Conservation (phyloP, 805 yeast genomes). For the Candida awuae region DNA sequence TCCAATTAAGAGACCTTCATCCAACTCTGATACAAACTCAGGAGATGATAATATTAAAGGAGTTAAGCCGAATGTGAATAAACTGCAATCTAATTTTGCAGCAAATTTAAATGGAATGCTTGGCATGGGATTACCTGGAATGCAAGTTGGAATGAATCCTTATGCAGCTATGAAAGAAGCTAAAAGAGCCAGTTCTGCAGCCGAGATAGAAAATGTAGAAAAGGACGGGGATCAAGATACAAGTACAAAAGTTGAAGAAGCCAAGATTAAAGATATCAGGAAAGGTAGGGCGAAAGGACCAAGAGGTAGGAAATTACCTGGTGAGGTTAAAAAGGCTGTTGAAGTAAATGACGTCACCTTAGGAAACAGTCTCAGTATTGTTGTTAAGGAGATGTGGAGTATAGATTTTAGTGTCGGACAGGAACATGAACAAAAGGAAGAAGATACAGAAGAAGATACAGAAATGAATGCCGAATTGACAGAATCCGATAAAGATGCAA, state of each 20-base stretch:
- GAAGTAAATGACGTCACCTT: constrained; percentile 29
- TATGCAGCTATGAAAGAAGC: constrained; percentile 11
- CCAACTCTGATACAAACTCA: background rate
- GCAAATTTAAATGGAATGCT: constrained; percentile 53
- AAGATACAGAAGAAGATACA: background rate
- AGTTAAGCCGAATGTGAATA: constrained; percentile 9
- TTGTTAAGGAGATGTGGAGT: constrained; percentile 33
- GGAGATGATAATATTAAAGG: background rate
- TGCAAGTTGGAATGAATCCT: constrained; percentile 24
- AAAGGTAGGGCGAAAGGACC: constrained; percentile 64
- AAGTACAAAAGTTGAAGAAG: constrained; percentile 2
- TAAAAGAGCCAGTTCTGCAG: constrained; percentile 1
- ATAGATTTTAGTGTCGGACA: constrained; percentile 18
- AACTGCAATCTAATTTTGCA: constrained; percentile 39
- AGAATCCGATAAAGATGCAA: too few species aligned
- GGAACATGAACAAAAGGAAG: too few species aligned
- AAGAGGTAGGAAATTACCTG: constrained; percentile 62
- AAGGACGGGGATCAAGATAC: background rate
- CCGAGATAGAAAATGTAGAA: constrained; percentile 14
- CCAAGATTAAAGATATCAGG: constrained; percentile 30
- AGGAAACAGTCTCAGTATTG: constrained; percentile 28
- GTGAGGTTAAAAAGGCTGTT: constrained; percentile 38
- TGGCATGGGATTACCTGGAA: constrained; percentile 45
- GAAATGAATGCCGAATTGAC: background rate
- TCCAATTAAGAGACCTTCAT: constrained; percentile 19